phyloP scores from a whole-genome alignment of 768 basidiomycete species.

The Tulasnella calospora region DNA sequence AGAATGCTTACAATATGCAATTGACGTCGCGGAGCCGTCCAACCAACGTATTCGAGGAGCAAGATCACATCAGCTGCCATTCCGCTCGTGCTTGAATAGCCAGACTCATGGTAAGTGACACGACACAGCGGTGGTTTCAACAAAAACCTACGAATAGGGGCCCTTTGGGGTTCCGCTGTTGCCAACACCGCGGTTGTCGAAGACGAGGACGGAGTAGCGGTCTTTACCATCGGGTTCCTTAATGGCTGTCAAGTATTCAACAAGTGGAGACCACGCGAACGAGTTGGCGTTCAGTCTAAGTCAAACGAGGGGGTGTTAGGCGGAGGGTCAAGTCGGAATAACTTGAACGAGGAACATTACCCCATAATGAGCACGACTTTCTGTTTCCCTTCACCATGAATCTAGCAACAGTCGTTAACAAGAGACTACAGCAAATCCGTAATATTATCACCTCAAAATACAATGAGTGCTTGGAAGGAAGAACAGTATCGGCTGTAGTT shows the following conservation, averaged over 20 bases:
- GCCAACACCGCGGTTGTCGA: constrained; percentile 82
- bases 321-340: constrained; percentile 5
- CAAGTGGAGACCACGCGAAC: constrained; percentile 62
- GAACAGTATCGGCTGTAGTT: constrained; percentile 28
- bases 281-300: constrained; percentile 52
- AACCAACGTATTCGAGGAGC: constrained; percentile 64
- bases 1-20: constrained; percentile 62
- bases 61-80: constrained; percentile 74
- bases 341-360: constrained; percentile 31
- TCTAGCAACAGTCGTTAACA: constrained; percentile 34
- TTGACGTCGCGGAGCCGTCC: constrained; percentile 52
- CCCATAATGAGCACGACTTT: constrained; percentile 80
- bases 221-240: constrained; percentile 29
- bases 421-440: not conserved
- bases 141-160: constrained; percentile 61
- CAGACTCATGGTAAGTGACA: constrained; percentile 24
- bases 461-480: constrained; percentile 59
- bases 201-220: constrained; percentile 61
- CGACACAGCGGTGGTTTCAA: not conserved
- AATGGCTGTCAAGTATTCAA: constrained; percentile 54
- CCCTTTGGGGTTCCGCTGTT: constrained; percentile 65
- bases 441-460: constrained; percentile 46
- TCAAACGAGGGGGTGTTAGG: constrained; percentile 24
- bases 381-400: constrained; percentile 58
- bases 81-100: constrained; percentile 50